Base-by-base conservation (phyloP, 208 protist species). In the Wallacemonas rigidus region DNA sequence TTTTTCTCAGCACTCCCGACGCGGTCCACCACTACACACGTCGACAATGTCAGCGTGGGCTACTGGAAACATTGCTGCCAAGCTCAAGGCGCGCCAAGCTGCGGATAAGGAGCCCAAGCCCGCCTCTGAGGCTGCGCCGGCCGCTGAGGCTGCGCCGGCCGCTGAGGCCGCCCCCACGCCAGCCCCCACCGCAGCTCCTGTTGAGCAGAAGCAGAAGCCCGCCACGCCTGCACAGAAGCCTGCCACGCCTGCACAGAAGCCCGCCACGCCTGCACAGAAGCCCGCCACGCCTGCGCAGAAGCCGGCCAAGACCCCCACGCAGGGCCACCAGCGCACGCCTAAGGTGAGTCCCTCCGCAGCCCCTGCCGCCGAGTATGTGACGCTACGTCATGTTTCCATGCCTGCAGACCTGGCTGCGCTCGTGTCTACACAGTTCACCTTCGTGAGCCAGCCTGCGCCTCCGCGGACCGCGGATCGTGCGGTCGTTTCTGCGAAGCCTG, bases 21-120 rank as follows among this genome's bases (percentile, higher is more conserved):
- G 6, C 44, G 6, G 11, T 58, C 14, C 53, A 38, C 53, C n/a
- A 7, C 6, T 6, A 17, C 9, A 63, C 36, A 5, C 7, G 6
- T 6, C 17, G 12, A n/a, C 44, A 50, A 93, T 91, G 86, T 94
- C 89, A 56, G 85, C 89, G 15, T 88, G 82, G 80, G 71, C 80
- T 15, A 81, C 64, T 4, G 85, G 85, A 36, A 90, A 81, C 70
- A 75, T 82, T 57, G 83, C 77, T 1, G 76, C 80, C 26, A 89
- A 83, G 74, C 79, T 93, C 50, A 93, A 90, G 77, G 80, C 83
- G 74, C 70, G 79, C 67, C 82, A 83, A 65, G 57, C 74, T 12
- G 61, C 76, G 9, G 68, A 61, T n/a, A 71, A 65, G 55, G 68
- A 60, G 56, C 47, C 54, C 12, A 40, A 43, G 55, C 38, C 54